Conservation (phyloP, 2,329 filamentous ascomycete species). For the Colletotrichum sp. region DNA sequence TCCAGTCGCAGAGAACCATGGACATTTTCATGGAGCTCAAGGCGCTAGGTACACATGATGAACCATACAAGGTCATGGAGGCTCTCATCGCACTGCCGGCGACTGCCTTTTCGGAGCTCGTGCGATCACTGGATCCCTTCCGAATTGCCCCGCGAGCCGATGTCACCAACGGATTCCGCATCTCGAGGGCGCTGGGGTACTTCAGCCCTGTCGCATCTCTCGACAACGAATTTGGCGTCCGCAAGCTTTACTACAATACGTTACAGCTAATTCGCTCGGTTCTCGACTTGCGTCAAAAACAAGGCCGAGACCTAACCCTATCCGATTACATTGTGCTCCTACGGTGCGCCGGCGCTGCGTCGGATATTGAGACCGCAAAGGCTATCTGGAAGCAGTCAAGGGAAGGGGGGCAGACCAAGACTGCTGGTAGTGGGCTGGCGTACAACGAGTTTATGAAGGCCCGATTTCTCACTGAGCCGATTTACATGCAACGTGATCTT, state of each 20-base stretch:
- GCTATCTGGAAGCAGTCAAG: conserved; percentile 38
- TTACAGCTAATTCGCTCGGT: conserved; percentile 40
- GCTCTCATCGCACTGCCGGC: conserved; percentile 45
- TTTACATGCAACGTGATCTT: conserved; percentile 53
- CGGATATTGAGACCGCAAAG: conserved; percentile 38
- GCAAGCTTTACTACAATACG: conserved; percentile 43
- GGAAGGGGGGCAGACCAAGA: conserved; percentile 25
- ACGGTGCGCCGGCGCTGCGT: conserved; percentile 51
- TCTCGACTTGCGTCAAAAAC: conserved; percentile 33
- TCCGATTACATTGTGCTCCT: conserved; percentile 52
- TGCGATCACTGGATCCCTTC: conserved; percentile 67
- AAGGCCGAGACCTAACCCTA: conserved; percentile 31
- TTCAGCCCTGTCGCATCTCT: conserved; percentile 39
- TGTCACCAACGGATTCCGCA: conserved; percentile 42
- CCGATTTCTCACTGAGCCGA: conserved; percentile 49
- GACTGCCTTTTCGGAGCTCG: conserved; percentile 65
- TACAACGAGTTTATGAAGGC: conserved; percentile 54
- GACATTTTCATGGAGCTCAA: conserved; percentile 30
- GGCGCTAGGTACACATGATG: conserved; percentile 27
- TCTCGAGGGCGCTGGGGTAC: conserved; percentile 44
- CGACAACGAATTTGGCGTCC: conserved; percentile 50
- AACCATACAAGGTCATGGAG: neutral
- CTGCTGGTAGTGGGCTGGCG: conserved; percentile 34
- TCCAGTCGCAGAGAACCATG: conserved; percentile 32
- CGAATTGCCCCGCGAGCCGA: conserved; percentile 55